These are phyloP conservation scores for Curvularia spicifera DNA, from an alignment of 2,329 filamentous ascomycete species.

Conservation along the genomic window DNA sequence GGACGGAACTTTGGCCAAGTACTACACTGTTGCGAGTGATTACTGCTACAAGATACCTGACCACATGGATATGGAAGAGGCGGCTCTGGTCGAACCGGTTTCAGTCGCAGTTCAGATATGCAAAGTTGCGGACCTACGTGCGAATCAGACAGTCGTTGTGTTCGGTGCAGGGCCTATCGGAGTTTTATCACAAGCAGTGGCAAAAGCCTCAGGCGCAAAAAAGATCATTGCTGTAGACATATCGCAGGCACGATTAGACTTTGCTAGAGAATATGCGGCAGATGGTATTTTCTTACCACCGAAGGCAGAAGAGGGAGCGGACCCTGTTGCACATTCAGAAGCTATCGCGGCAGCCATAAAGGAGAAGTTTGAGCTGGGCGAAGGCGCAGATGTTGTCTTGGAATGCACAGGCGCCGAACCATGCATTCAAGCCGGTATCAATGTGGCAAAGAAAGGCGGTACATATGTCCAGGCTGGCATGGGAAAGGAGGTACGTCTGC, in stretches of 20 bases:
- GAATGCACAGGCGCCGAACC: conserved; percentile 32
- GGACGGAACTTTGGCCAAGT: conserved; percentile 37
- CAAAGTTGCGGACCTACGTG: conserved; percentile 23
- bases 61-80: conserved; percentile 34
- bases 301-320: not conserved
- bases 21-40: conserved; percentile 31
- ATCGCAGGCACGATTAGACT: conserved; percentile 25
- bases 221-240: conserved; percentile 32
- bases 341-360: conserved; percentile 2
- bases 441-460: conserved; percentile 24
- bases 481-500: conserved; percentile 24
- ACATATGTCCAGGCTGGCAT: conserved; percentile 35
- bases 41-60: conserved; percentile 37
- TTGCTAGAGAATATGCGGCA: conserved; percentile 30
- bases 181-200: conserved; percentile 32
- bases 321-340: conserved; percentile 1
- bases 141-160: conserved; percentile 14
- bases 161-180: conserved; percentile 25
- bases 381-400: conserved; percentile 32
- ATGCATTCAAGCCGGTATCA: conserved; percentile 29
- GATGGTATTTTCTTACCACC: conserved; percentile 18
- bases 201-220: conserved; percentile 28
- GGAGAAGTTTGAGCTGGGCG: conserved; percentile 21
- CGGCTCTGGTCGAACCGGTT: conserved; percentile 36
- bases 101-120: conserved; percentile 35